Evolutionary conservation across 768 basidiomycete species (phyloP), one percentile per base, ranked within the genome.

Genomic region (Chalciporus chontae): DNA sequence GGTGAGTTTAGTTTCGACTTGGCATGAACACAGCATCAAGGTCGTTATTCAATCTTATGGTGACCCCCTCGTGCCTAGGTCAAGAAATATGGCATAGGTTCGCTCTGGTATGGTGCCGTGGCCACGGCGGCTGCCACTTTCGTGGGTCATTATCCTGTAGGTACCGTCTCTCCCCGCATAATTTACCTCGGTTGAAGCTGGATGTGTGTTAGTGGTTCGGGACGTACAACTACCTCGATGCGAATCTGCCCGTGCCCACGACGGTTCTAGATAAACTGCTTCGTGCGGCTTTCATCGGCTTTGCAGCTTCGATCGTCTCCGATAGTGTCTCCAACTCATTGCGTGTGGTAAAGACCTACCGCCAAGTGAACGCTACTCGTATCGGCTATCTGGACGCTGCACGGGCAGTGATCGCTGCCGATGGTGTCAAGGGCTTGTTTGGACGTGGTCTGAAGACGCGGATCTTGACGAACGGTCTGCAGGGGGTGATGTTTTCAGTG

Each of bases 41-140:
- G n/a, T 32, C 10, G 32, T n/a, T n/a, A 6, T 3, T 11, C 9
- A 2, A 6, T 36, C 34, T 36, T 36, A n/a, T 6, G 1, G 4
- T 36, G 34, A n/a, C 9, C 42, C 21, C 41, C 24, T 27, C 31
- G 7, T 45, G 17, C 40, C 10, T 60, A 88, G 85, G 75, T 92
- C 57, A 83, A 78, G 62, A 77, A 67, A 52, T 85, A 91, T 57
- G 94, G 94, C 9, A 66, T 95, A 15, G 77, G 78, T 26, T 79
- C 85, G 14, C 64, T 96, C 19, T 96, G 90, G 90, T 94, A 90
- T 55, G 94, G 94, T 13, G 93, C 94, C 0, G 51, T 93, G 23
- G 95, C 93, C 0, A 96, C 93, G 2, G 92, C 91, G 2, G 92
- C 85, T 5, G 94, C 94, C 3, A 95, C 93, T 0, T 94, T 96